These are phyloP conservation scores for Guillardia theta DNA, from an alignment of 78 protist species.

Conservation along the genomic window DNA sequence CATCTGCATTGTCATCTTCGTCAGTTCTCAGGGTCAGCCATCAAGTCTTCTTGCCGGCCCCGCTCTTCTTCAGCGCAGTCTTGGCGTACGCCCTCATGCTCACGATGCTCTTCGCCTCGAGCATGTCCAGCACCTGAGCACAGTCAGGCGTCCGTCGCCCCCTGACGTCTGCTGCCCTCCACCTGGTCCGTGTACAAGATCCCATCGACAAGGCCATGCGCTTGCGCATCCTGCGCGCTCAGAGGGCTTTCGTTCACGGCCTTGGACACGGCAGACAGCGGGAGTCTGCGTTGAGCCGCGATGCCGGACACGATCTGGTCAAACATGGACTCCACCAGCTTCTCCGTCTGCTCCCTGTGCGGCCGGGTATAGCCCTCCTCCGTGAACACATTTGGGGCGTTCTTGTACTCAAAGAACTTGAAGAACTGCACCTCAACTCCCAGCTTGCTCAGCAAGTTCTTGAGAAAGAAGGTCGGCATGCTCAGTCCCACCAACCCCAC, in stretches of 20 bases:
- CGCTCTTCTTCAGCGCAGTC: neutral
- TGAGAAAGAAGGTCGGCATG: neutral
- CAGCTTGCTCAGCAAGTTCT: neutral
- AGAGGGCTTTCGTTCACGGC: neutral
- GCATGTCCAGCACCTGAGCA: neutral
- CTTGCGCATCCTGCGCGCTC: no score
- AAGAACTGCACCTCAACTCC: neutral
- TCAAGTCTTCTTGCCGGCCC: neutral
- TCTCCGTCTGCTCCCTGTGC: neutral
- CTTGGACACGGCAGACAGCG: neutral
- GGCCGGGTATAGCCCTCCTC: neutral
- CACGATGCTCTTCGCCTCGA: neutral
- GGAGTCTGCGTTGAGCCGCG: neutral
- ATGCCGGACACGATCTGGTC: neutral
- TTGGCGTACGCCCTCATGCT: neutral
- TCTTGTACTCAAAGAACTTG: conserved; percentile 30
- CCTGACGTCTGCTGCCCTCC: no score
- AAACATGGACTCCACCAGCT: neutral
- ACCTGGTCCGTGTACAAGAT: neutral
- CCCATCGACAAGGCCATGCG: neutral
- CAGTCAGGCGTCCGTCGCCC: no score
- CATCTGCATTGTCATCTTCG: neutral
- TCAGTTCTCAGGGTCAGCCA: neutral
- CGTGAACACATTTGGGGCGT: neutral
- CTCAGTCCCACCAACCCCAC: neutral